These are phyloP conservation scores for Orychophragmus violaceus DNA, from an alignment of 345 rosid genomes.

Conservation along the genomic window DNA sequence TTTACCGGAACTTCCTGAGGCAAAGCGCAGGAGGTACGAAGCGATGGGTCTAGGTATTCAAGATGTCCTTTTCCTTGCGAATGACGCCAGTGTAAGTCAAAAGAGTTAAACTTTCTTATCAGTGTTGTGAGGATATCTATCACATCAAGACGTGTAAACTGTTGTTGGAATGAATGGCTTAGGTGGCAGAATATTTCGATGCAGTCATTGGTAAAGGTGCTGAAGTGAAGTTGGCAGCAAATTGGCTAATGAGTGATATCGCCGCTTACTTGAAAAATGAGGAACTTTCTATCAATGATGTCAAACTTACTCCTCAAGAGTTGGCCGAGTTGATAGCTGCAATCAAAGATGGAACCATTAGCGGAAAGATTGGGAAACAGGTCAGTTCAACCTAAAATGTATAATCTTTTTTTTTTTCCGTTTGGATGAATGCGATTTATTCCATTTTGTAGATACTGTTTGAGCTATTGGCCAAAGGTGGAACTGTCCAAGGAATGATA, in stretches of 20 bases:
- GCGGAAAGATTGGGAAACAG: conserved; percentile 96
- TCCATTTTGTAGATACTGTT: conserved; percentile 54
- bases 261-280: conserved; percentile 88
- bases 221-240: conserved; percentile 69
- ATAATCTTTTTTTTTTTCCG: neutral
- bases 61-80: conserved; percentile 94
- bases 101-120: neutral
- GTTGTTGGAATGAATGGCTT: conserved; percentile 22
- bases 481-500: conserved; percentile 83
- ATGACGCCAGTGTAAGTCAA: conserved; percentile 60
- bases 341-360: conserved; percentile 76
- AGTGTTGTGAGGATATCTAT: neutral
- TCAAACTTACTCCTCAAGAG: conserved; percentile 72
- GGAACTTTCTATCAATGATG: conserved; percentile 58
- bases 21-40: conserved; percentile 77
- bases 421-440: neutral
- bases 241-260: conserved; percentile 94
- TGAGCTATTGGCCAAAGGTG: conserved; percentile 90
- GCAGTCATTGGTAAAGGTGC: conserved; percentile 71
- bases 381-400: conserved; percentile 28
- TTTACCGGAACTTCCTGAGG: conserved; percentile 91
- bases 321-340: conserved; percentile 82
- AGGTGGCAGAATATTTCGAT: conserved; percentile 88
- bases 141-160: neutral
- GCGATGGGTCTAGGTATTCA: conserved; percentile 84